Base-by-base conservation (phyloP, 2,329 filamentous ascomycete genomes). In the Pseudogymnoascus sp. region DNA sequence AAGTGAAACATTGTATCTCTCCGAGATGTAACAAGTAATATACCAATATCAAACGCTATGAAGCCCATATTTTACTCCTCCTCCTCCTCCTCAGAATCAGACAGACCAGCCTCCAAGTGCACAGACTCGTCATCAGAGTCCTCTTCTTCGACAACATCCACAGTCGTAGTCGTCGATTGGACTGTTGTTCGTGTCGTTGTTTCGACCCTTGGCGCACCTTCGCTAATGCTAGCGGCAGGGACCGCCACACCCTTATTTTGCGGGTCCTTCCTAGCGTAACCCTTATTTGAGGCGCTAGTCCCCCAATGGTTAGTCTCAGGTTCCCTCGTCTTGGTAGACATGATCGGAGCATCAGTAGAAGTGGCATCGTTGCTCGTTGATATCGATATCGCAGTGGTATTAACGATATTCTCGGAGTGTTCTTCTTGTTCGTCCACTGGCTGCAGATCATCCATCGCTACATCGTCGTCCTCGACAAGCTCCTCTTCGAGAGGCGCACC, bases 51-150 rank as follows among this genome's bases (percentile, higher is more conserved):
- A 3, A 34, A 57, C 10, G 29, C 10, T 18, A 57, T 34, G 51
- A 34, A 34, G n/a, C 26, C 51, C 16, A 21, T 63, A 21, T 62
- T 29, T 34, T 73, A 70, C 5, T 71, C 71, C 5, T 74, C 73
- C 6, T 79, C 76, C 4, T 79, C 76, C 4, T 78, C 77, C 34
- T 78, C 76, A 59, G 77, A 77, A 3, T 77, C 78, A 66, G 79
- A 78, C n/a, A 77, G 68, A 16, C 77, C 77, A n/a, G 78, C 69
- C 64, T 79, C 76, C 42, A 82, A 71, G 31, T 77, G 74, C 1
- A 80, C 80, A 66, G 81, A 75, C 62, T 80, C 80, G 66, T 79
- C 79, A 64, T 78, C 79, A 64, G 76, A 79, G 34, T 76, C 75
- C 61, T 77, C 76, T 29, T 73, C 75, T 16, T 68, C 67, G 31